A percentile compares a stretch with the other conserved stretches of the same genome.
Evolutionary conservation across 805 yeast species (phyloP).

Genomic region (Candida mattraensis): DNA sequence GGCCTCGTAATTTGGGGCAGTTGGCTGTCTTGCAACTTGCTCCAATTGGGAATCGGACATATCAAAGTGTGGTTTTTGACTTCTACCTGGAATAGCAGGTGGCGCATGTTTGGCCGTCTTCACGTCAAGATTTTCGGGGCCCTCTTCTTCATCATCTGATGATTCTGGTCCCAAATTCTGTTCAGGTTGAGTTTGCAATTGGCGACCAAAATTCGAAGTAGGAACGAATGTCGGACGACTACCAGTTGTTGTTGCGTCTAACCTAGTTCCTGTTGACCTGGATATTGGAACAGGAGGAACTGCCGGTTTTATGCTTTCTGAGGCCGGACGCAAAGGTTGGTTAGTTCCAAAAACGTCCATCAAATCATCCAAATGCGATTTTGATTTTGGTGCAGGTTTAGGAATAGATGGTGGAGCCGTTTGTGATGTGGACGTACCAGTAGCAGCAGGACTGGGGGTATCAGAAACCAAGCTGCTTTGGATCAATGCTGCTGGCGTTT

Average conservation of each 20-base stretch:
- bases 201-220: conserved; percentile 82
- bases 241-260: conserved; percentile 24
- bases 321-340: conserved; percentile 24
- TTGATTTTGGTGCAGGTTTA: conserved; percentile 16
- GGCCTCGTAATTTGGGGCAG: conserved; percentile 48
- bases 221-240: conserved; percentile 62
- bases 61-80: conserved; percentile 35
- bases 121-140: conserved; percentile 33
- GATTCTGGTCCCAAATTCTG: conserved; percentile 32
- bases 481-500: conserved; percentile 65
- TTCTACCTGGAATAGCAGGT: conserved; percentile 37
- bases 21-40: conserved; percentile 9
- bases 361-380: conserved; percentile 62
- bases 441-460: conserved; percentile 2
- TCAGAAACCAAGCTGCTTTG: conserved; percentile 32
- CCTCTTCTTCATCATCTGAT: conserved; percentile 38
- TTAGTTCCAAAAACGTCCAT: conserved; percentile 52
- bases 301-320: conserved; percentile 26
- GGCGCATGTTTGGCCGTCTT: conserved; percentile 25
- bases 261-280: conserved; percentile 18
- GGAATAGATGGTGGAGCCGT: conserved; percentile 18
- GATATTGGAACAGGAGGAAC: conserved; percentile 36
- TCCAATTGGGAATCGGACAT: conserved; percentile 14
- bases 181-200: conserved; percentile 45
- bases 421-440: conserved; percentile 12